Base-by-base conservation (phyloP, 345 rosid species). In the Citrus glauca region DNA sequence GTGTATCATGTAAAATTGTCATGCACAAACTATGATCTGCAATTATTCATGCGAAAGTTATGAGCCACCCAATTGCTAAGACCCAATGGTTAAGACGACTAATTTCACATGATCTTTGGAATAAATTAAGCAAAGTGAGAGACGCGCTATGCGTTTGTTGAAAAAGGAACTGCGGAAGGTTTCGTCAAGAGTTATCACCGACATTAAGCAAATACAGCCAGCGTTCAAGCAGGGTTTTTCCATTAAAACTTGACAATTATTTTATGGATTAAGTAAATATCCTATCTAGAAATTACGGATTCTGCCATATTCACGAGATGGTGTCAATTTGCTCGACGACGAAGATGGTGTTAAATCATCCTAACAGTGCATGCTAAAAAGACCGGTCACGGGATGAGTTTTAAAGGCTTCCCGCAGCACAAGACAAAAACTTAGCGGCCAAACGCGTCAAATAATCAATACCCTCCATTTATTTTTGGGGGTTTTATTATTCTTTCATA, bases 291-390 rank as follows among this genome's bases (percentile, higher is more conserved):
- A 74, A 63, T 75, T 75, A 75, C 78, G 45, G 38, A 75, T 42
- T 48, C 69, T 75, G 71, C 78, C 71, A 75, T 8, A 22, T 9
- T 75, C 78, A 75, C 78, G 78, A 64, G 78, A 75, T 48, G 42
- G 30, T 64, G 48, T 75, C 71, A 75, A 56, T 17, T 65, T 56
- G 71, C 62, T 30, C 67, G 42, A 75, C 61, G 78, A 75, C 78
- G 71, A 65, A 75, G 50, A 33, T 63, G 62, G 71, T 9, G 59
- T 63, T 62, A 42, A 75, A 75, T 75, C 78, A 64, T 50, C 30
- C 50, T 1, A 59, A 24, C 6, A 30, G 70, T 30, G 78, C 42
- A 14, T 13, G 14, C 55, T 63, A 19, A 19, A 74, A 65, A 50
- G 48, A 25, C 63, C 50, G 33, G 71, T 75, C 78, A 64, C 71